Base-by-base conservation (phyloP, 1,139 yeast genomes). In the Candida sp. region DNA sequence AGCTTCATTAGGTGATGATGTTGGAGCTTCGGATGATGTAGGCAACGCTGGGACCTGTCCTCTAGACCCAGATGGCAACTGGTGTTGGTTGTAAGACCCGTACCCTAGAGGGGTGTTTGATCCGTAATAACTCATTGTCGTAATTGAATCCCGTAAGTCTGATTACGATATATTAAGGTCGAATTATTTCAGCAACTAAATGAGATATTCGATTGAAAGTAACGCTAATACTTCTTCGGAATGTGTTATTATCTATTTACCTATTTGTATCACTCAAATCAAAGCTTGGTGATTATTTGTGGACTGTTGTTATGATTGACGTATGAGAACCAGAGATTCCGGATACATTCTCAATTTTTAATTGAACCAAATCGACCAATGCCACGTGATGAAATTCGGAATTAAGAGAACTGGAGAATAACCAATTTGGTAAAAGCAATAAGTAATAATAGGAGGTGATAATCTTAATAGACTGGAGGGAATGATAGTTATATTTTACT, bases 1-100 rank as follows among this genome's bases (percentile, higher is more conserved):
- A 39, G 63, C 56, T 41, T 52, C 37, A 21, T 41, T 37, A 15
- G 39, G 33, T 4, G 39, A 27, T 12, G 30, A 25, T 7, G 34
- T 9, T 11, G 30, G n/a, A 7, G 30, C 5, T 22, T 22, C 33
- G n/a, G 33, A 19, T 21, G 36, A 15, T 19, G 23, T 32, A 21
- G 21, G 40, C 33, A 41, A 23, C 11, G 34, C 35, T 22, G 35
- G 27, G 23, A 38, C 41, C 38, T 25, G 42, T 39, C 23, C 34
- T 12, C 36, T 22, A 8, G 41, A 27, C 22, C 36, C 21, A 11
- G 39, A 15, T 7, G 33, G 39, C 23, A 37, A 53, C 55, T 4
- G 51, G 38, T 22, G 46, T 37, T 39, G 42, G 27, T 39, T 39
- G 33, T 23, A 27, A 15, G 42, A 38, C 22, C 42, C 42, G 33